phyloP scores from a whole-genome alignment of 148 eudicot genomes.

The Amaranthus palmeri region DNA sequence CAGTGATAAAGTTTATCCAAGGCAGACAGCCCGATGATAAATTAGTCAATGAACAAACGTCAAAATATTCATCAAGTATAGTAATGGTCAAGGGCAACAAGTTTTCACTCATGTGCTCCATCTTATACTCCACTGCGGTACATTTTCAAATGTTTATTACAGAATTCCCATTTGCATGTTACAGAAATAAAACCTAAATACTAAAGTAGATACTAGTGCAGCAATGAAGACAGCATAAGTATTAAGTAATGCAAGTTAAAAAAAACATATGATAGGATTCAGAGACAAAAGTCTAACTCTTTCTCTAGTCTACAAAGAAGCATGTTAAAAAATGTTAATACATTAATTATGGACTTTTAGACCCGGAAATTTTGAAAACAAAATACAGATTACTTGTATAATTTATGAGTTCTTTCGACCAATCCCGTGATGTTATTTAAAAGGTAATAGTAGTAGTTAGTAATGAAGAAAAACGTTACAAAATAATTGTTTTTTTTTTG shows the following conservation, averaged over 20 bases:
- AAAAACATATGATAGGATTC: neutral
- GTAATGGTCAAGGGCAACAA: neutral
- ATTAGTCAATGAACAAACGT: neutral
- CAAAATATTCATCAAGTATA: neutral
- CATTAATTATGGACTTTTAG: no score
- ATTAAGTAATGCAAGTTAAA: neutral
- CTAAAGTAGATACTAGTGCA: neutral
- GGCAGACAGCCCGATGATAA: no score
- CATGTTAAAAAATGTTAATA: no score
- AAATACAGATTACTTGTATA: no score
- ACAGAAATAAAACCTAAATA: neutral
- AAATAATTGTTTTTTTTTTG: no score
- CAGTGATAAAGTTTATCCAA: neutral
- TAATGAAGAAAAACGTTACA: no score
- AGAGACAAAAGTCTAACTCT: no score
- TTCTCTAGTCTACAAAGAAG: no score
- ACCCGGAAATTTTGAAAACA: no score
- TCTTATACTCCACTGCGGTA: neutral
- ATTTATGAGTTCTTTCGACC: no score
- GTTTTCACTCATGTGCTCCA: conserved; percentile 1
- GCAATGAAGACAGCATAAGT: neutral
- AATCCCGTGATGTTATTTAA: no score
- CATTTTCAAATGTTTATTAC: neutral
- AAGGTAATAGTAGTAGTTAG: no score
- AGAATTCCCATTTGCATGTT: neutral